These are phyloP conservation scores for Solanum pinnatisectum DNA, from an alignment of 257 asterid genomes.

Conservation along the genomic window DNA sequence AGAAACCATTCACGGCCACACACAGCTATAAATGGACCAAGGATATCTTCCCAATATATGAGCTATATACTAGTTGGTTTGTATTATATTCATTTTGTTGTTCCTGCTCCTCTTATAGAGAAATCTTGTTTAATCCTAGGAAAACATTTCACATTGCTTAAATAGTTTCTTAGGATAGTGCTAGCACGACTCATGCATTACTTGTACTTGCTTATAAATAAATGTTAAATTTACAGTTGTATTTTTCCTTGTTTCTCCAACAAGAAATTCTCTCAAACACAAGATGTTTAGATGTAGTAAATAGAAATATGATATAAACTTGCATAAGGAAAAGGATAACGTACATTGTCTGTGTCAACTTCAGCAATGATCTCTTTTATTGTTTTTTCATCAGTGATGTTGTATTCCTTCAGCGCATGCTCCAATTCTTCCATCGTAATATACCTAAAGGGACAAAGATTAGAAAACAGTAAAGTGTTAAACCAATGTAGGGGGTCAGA, in stretches of 20 bases:
- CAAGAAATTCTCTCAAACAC: neutral
- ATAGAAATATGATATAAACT: neutral
- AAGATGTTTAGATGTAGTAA: neutral
- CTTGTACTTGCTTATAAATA: neutral
- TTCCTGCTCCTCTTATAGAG: neutral
- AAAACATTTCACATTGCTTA: neutral
- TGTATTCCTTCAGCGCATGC: constrained; percentile 66
- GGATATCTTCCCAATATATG: neutral
- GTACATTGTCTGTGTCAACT: constrained; percentile 78
- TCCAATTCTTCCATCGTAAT: constrained; percentile 80
- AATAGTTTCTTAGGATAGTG: neutral
- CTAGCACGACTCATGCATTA: neutral
- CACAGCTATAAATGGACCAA: neutral
- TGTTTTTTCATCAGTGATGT: constrained; percentile 78
- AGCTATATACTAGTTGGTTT: neutral
- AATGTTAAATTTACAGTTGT: neutral
- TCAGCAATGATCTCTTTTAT: constrained; percentile 86
- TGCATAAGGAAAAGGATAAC: neutral
- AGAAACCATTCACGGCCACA: neutral
- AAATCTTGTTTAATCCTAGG: neutral
- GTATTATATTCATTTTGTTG: neutral
- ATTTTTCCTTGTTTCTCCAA: neutral
- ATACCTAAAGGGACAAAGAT: constrained; percentile 35
- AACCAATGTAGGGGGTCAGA: neutral
- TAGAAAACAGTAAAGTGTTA: constrained; percentile 2